Evolutionary conservation across 371 early-diverging fungal species (phyloP).

Genomic region (Lichtheimia ornata): DNA sequence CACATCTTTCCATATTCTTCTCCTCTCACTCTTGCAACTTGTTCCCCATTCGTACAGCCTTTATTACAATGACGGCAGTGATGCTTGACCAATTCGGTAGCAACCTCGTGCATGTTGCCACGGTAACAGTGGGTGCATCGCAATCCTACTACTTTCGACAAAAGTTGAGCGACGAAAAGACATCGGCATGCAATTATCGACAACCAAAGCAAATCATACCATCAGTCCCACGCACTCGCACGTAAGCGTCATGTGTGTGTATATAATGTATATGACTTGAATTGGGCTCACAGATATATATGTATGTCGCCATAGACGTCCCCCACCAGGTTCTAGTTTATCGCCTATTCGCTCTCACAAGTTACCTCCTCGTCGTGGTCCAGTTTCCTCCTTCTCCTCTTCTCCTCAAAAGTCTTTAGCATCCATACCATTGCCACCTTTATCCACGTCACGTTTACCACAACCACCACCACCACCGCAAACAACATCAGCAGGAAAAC

Average conservation of each 20-base stretch:
- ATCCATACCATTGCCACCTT: constrained; percentile 26
- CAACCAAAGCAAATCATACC: constrained; percentile 27
- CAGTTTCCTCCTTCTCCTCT: constrained; percentile 23
- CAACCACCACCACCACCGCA: neutral
- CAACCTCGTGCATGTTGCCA: constrained; percentile 3
- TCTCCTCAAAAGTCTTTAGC: constrained; percentile 12
- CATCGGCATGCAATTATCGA: constrained; percentile 12
- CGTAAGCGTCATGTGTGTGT: constrained; percentile 13
- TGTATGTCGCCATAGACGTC: constrained; percentile 15
- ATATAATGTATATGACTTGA: neutral
- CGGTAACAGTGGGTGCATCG: constrained; percentile 17
- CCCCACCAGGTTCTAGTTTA: constrained; percentile 25
- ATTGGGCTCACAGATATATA: neutral
- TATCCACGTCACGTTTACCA: neutral
- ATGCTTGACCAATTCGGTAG: neutral
- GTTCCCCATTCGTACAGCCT: neutral
- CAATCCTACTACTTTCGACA: constrained; percentile 31
- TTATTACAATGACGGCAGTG: neutral
- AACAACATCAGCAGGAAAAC: neutral
- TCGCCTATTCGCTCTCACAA: constrained; percentile 27
- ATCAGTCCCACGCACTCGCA: constrained; percentile 23
- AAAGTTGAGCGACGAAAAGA: constrained; percentile 12
- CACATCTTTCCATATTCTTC: neutral
- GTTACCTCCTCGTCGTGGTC: constrained; percentile 15
- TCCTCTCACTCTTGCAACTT: neutral